Conservation (phyloP, 2,329 filamentous ascomycete species). For the Colletotrichum sp. region DNA sequence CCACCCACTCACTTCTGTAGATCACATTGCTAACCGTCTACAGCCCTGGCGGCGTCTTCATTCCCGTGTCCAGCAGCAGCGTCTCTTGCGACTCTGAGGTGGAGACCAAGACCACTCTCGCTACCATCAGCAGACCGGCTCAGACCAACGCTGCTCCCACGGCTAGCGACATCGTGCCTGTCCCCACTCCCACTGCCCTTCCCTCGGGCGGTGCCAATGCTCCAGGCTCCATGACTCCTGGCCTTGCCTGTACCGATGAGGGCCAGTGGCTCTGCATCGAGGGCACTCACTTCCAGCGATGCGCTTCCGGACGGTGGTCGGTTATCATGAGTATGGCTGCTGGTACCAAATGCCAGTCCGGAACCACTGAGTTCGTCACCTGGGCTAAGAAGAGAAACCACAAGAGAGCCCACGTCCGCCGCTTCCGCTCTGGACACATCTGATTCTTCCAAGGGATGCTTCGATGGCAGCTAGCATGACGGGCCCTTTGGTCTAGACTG, state of each 20-base stretch:
- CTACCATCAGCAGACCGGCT: slow-evolving; percentile 26
- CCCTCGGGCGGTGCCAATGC: slow-evolving; percentile 23
- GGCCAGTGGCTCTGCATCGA: slow-evolving; percentile 64
- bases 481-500: background rate
- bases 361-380: slow-evolving; percentile 28
- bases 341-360: slow-evolving; percentile 55
- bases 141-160: slow-evolving; percentile 5
- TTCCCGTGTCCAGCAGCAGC: slow-evolving; percentile 33
- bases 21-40: slow-evolving; percentile 24
- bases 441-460: background rate
- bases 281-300: slow-evolving; percentile 64
- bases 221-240: slow-evolving; percentile 34
- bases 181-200: background rate
- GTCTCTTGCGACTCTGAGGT: slow-evolving; percentile 17
- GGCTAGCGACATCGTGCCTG: background rate
- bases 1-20: background rate
- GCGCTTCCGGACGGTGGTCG: slow-evolving; percentile 64
- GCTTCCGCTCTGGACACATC: slow-evolving; percentile 6
- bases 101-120: slow-evolving; percentile 25
- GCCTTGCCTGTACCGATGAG: slow-evolving; percentile 54
- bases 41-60: slow-evolving; percentile 48
- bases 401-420: slow-evolving; percentile 17
- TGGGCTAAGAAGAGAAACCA: slow-evolving; percentile 22
- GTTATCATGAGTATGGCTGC: slow-evolving; percentile 50
- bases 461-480: background rate